Evolutionary conservation across 148 eudicot species (phyloP), one percentile per base, ranked within the genome.

Genomic region (Rhododendron molle): DNA sequence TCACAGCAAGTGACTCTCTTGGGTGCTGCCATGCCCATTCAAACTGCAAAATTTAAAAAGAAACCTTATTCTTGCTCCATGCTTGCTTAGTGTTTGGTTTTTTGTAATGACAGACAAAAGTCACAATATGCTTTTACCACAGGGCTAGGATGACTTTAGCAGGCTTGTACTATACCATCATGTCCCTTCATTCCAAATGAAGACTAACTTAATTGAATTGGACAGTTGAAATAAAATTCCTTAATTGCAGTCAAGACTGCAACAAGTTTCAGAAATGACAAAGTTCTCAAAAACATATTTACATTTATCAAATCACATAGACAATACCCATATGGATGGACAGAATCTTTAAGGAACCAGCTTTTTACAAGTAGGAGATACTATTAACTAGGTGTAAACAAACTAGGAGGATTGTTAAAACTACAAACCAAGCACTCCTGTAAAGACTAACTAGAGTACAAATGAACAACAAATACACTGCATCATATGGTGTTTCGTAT

Each of bases 11-110:
- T 11, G 98, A 97, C 60, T 95, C 96, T 85, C 7, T 86, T 32
- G 99, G 99, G 91, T 97, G 98, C 88, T 97, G 99, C 99, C 99
- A 97, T 65, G 99, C 99, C 99, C 99, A 95, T 81, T 97, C 99
- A 90, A 97, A 97, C 99, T 95, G 89, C 95, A 92, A 18, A 34
- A 23, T 71, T 77, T 9, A 49, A 18, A 46, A 46, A 74, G n/a
- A 76, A 76, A 40, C 28, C 43, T 34, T 76, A 7, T 34, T 76
- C 14, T n/a, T 82, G 67, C 67, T 50, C 36, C 43, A 1, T 47
- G 38, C 5, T 52, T 50, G 23, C 32, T 80, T 80, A 56, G 28
- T 80, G 60, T 26, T 11, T n/a, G 71, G 28, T 65, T 65, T 54
- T 16, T 23, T 65, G 13, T 50, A 47, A 26, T 21, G 40, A 30